Evolutionary conservation across 2,329 filamentous ascomycete genomes (phyloP).

Genomic region (Aspergillus sp.): DNA sequence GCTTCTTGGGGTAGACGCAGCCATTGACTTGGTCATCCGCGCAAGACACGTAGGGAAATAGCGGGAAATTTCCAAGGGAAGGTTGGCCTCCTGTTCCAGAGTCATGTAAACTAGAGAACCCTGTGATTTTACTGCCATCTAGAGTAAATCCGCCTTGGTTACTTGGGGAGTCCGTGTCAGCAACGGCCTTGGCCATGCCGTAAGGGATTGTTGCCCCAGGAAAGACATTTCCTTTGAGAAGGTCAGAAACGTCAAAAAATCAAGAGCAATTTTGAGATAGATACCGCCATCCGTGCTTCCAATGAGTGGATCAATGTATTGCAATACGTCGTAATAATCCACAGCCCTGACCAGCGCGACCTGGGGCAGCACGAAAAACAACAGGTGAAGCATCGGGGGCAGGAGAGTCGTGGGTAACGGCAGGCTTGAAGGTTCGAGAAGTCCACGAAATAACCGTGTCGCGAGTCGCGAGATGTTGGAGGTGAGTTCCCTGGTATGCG

Average conservation of each 20-base stretch:
- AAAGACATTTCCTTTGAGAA: conserved; percentile 54
- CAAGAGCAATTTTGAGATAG: not conserved
- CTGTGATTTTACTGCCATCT: conserved; percentile 52
- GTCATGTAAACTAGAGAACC: conserved; percentile 54
- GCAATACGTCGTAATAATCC: conserved; percentile 42
- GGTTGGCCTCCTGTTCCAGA: conserved; percentile 54
- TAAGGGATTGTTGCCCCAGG: conserved; percentile 56
- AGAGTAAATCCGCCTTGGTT: conserved; percentile 59
- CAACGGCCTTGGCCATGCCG: conserved; percentile 58
- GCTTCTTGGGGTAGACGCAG: conserved; percentile 60
- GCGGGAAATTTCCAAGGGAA: conserved; percentile 70
- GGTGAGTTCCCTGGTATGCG: not conserved
- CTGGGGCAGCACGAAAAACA: conserved; percentile 4
- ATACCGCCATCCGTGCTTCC: conserved; percentile 52
- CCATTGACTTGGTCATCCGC: conserved; percentile 59
- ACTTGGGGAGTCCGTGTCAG: conserved; percentile 50
- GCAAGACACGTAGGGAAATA: conserved; percentile 67
- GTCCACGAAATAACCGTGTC: not conserved
- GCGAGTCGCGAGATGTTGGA: not conserved
- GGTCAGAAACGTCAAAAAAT: not conserved
- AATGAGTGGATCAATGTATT: conserved; percentile 54
- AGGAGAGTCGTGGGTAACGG: not conserved
- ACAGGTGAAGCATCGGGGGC: conserved; percentile 7
- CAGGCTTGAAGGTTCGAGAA: not conserved
- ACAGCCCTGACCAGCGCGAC: conserved; percentile 9